phyloP scores from a whole-genome alignment of 2,329 filamentous ascomycete species.

The Pseudomassariella vexata region DNA sequence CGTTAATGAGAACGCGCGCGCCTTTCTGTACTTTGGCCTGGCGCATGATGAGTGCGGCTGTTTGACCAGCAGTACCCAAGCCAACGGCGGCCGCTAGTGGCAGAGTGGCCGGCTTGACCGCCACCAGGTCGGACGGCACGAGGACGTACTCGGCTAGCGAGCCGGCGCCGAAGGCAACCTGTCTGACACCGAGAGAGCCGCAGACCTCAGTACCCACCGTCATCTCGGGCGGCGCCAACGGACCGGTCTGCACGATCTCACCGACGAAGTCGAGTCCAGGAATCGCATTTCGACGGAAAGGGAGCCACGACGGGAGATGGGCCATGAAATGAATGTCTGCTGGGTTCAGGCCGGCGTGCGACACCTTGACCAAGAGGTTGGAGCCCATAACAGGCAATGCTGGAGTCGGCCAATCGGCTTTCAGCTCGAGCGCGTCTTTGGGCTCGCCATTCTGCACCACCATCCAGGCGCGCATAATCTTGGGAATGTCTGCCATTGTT shows the following conservation, averaged over 20 bases:
- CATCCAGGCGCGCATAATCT: constrained; percentile 8
- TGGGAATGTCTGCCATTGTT: constrained; percentile 1
- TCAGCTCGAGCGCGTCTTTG: constrained; percentile 2
- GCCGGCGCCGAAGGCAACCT: constrained; percentile 7
- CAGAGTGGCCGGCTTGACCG: constrained; percentile 1
- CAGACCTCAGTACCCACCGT: constrained; percentile 5
- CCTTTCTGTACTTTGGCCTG: constrained; percentile 2
- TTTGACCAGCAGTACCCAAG: constrained; percentile 7
- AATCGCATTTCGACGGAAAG: constrained; percentile 6
- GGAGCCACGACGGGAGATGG: constrained; percentile 6
- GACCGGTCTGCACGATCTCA: constrained; percentile 3
- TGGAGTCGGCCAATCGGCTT: constrained; percentile 2
- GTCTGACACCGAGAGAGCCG: constrained; percentile 7
- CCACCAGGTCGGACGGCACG: constrained; percentile 5
- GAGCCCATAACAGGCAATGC: constrained; percentile 1
- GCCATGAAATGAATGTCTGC: constrained; percentile 6
- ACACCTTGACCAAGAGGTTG: constrained; percentile 8
- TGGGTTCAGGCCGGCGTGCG: constrained; percentile 9
- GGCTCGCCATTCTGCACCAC: constrained; percentile 4
- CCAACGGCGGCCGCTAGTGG: constrained; percentile 1
- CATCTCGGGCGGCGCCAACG: constrained; percentile 1
- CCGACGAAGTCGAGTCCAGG: constrained; percentile 9
- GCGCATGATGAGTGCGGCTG: constrained; percentile 6
- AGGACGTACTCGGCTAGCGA: constrained; percentile 6
- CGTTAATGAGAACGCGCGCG: constrained; percentile 7